phyloP scores from a whole-genome alignment of 2,329 filamentous ascomycete species.

The Diaporthe aspalathi region DNA sequence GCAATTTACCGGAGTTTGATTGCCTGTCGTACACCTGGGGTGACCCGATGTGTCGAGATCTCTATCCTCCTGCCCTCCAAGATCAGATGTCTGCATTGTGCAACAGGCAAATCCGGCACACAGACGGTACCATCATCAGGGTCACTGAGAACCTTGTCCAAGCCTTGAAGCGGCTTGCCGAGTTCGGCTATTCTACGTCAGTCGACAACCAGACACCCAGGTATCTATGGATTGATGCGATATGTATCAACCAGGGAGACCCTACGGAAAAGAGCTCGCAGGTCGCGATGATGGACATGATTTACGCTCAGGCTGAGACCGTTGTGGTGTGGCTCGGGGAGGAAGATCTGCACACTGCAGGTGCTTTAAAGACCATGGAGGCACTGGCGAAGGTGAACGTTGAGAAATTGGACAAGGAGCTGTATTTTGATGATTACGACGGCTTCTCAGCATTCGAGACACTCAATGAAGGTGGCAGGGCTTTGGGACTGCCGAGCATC shows the following conservation, averaged over 20 bases:
- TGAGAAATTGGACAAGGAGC: neutral
- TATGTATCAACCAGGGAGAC: slow-evolving; percentile 35
- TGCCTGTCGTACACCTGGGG: slow-evolving; percentile 10
- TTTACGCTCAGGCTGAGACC: slow-evolving; percentile 14
- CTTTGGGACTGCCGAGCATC: neutral
- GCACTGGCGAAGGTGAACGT: neutral
- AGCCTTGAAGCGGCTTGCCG: neutral
- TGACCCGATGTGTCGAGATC: slow-evolving; percentile 11
- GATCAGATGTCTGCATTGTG: neutral
- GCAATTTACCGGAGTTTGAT: neutral
- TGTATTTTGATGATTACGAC: neutral
- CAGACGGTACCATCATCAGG: neutral
- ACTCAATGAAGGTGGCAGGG: neutral
- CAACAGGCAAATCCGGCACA: slow-evolving; percentile 4
- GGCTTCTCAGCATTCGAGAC: slow-evolving; percentile 7
- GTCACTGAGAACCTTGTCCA: slow-evolving; percentile 12
- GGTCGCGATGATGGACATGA: slow-evolving; percentile 30
- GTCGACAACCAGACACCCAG: neutral
- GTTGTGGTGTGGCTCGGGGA: slow-evolving; percentile 35
- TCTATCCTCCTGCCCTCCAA: neutral
- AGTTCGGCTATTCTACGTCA: neutral
- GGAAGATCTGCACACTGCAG: neutral
- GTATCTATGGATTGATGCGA: slow-evolving; percentile 31
- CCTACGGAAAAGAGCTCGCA: slow-evolving; percentile 28
- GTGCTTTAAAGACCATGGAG: slow-evolving; percentile 2